These are phyloP conservation scores for Beauveria pseudobassiana DNA, from an alignment of 2,329 filamentous ascomycete species.

Conservation along the genomic window DNA sequence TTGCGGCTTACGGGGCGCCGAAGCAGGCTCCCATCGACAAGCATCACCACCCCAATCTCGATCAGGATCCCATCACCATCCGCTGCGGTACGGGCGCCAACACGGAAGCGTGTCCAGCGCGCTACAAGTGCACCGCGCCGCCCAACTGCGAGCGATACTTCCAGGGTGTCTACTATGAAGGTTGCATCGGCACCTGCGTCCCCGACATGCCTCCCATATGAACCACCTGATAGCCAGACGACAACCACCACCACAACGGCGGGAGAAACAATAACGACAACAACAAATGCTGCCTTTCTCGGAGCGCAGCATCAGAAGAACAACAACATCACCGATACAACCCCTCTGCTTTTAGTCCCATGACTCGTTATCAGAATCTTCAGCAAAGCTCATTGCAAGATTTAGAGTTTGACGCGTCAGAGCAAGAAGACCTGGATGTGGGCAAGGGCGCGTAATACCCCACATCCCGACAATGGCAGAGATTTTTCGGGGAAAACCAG, in stretches of 20 bases:
- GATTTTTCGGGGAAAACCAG: neutral
- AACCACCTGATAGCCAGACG: too few relatives aligned
- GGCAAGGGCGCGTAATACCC: neutral
- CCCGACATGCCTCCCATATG: neutral
- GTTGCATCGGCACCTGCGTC: constrained; percentile 9
- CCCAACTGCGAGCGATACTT: constrained; percentile 6
- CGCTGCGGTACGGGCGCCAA: constrained; percentile 11
- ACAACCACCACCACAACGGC: neutral
- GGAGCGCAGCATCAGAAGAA: neutral
- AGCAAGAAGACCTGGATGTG: neutral
- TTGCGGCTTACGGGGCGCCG: neutral
- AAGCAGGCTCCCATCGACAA: neutral
- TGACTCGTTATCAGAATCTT: neutral
- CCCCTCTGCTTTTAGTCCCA: neutral
- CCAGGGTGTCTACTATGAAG: constrained; percentile 9
- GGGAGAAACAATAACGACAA: neutral
- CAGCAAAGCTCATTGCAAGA: neutral
- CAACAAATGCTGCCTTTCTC: neutral
- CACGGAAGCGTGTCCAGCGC: constrained; percentile 1
- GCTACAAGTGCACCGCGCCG: constrained; percentile 9
- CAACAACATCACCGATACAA: neutral
- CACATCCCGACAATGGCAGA: neutral
- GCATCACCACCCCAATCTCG: neutral
- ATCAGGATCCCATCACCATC: constrained; percentile 6
- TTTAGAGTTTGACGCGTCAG: constrained; percentile 2